These are phyloP conservation scores for Malus sieversii DNA, from an alignment of 306 rosid species.

Conservation along the genomic window DNA sequence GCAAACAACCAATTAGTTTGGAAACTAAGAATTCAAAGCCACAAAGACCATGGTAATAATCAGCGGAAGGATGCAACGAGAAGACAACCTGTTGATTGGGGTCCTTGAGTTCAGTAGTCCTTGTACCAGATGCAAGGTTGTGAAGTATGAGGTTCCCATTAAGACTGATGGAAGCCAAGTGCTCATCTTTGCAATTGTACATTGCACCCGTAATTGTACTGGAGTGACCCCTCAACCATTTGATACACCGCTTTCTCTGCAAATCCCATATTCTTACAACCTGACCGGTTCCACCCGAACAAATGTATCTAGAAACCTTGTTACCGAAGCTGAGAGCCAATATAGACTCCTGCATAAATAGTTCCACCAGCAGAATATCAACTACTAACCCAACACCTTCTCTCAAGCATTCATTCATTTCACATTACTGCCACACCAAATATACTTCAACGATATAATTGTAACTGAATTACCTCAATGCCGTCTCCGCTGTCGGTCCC, in stretches of 20 bases:
- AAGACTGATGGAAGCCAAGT: constrained; percentile 94
- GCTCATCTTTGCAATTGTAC: constrained; percentile 94
- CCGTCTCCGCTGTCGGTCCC: constrained; percentile 73
- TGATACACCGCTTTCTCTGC: constrained; percentile 89
- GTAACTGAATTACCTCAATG: constrained; percentile 49
- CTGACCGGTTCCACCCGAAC: constrained; percentile 95
- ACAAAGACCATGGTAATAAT: background rate
- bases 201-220: constrained; percentile 81
- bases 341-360: constrained; percentile 63
- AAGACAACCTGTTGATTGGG: constrained; percentile 83
- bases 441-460: background rate
- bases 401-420: background rate
- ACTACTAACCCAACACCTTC: constrained; percentile 5
- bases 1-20: constrained; percentile 46
- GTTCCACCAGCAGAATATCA: constrained; percentile 4
- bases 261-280: constrained; percentile 98
- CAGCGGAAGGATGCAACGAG: constrained; percentile 15
- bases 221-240: constrained; percentile 87
- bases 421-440: background rate
- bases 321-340: constrained; percentile 82
- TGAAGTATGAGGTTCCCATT: constrained; percentile 93
- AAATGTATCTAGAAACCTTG: constrained; percentile 87
- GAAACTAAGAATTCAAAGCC: constrained; percentile 25
- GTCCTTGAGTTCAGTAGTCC: constrained; percentile 90
- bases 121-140: constrained; percentile 92